These are phyloP conservation scores for Pseudogymnoascus sp. DNA, from an alignment of 2,329 filamentous ascomycete species.

Conservation along the genomic window DNA sequence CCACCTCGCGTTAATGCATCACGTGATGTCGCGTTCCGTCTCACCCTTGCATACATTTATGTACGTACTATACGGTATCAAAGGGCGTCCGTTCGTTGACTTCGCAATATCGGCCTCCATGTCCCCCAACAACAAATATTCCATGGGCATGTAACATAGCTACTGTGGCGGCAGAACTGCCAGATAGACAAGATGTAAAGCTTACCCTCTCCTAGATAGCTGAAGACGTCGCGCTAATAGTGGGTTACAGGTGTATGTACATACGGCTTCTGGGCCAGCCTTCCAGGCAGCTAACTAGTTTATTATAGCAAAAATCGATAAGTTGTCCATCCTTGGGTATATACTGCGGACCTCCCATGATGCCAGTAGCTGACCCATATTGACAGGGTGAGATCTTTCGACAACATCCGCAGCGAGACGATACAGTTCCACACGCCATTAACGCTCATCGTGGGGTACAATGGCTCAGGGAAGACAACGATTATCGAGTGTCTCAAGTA, in stretches of 20 bases:
- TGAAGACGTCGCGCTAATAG: neutral
- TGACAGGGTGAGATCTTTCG: constrained; percentile 74
- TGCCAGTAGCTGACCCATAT: constrained; percentile 2
- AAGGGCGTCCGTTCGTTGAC: neutral
- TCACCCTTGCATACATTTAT: constrained; percentile 5
- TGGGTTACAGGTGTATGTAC: constrained; percentile 5
- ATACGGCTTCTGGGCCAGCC: neutral
- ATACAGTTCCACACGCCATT: constrained; percentile 87
- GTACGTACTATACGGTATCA: neutral
- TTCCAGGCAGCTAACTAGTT: neutral
- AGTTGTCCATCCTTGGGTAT: constrained; percentile 62
- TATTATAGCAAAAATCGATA: constrained; percentile 73
- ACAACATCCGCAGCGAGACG: constrained; percentile 63
- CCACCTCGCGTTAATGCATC: neutral
- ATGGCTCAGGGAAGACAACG: constrained; percentile 96
- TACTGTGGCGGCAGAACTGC: constrained; percentile 2
- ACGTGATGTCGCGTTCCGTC: neutral
- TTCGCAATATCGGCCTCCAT: neutral
- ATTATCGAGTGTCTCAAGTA: constrained; percentile 99
- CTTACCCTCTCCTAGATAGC: neutral
- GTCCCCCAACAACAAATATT: neutral
- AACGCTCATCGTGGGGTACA: constrained; percentile 93
- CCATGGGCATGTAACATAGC: neutral
- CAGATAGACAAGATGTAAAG: neutral
- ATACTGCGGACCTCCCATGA: neutral